Conservation (phyloP, 1,139 yeast species). For the Nadsonia commutata region DNA sequence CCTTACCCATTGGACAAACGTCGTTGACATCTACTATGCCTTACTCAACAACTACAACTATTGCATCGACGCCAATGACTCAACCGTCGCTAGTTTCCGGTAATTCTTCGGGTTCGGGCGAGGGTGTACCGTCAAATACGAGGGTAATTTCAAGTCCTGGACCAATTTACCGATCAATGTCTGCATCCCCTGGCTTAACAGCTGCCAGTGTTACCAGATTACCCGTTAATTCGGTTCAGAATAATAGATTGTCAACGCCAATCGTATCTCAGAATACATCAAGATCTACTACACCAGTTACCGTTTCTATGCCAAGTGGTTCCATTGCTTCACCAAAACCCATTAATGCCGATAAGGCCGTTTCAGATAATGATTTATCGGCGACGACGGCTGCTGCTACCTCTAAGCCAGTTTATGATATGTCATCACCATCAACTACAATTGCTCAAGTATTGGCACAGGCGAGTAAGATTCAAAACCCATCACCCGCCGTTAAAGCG, state of each 20-base stretch:
- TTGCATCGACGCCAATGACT: background rate
- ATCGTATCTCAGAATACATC: background rate
- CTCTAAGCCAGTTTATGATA: slow-evolving; percentile 2
- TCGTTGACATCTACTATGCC: background rate
- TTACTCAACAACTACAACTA: background rate
- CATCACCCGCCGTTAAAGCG: slow-evolving; percentile 21
- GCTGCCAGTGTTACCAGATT: background rate
- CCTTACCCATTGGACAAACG: background rate
- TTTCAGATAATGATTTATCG: background rate
- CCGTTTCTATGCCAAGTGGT: background rate
- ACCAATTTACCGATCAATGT: slow-evolving; percentile 1
- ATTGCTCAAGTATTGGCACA: slow-evolving; percentile 23
- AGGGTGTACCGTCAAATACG: background rate
- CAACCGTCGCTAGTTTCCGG: background rate
- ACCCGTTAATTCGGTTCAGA: background rate
- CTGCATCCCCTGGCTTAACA: background rate
- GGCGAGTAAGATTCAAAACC: slow-evolving; percentile 24
- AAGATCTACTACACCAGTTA: slow-evolving; percentile 2
- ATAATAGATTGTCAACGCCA: background rate
- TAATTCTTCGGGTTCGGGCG: background rate
- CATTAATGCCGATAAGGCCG: background rate
- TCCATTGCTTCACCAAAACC: background rate
- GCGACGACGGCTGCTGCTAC: slow-evolving; percentile 5
- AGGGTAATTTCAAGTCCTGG: background rate
- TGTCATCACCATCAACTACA: slow-evolving; percentile 12